phyloP scores from a whole-genome alignment of 116 monocot species.

The Phalaenopsis hybrid region DNA sequence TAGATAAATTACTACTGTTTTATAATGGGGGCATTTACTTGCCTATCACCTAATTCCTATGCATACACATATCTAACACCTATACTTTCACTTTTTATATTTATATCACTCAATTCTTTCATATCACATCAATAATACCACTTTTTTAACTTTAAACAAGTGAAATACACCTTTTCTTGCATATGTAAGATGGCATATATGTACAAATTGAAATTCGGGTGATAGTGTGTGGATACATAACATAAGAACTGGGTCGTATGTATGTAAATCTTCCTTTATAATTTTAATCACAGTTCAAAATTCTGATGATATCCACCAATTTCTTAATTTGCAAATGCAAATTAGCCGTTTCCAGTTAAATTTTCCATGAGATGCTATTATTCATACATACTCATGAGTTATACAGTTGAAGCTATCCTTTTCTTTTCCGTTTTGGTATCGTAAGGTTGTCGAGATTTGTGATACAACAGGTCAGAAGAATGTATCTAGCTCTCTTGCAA shows the following conservation, averaged over 20 bases:
- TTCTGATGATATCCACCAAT: background rate
- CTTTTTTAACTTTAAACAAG: too few relatives aligned
- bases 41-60: too few relatives aligned
- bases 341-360: background rate
- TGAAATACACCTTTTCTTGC: too few relatives aligned
- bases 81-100: too few relatives aligned
- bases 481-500: constrained; percentile 11
- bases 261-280: too few relatives aligned
- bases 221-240: too few relatives aligned
- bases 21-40: background rate
- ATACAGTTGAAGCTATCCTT: background rate
- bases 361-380: background rate
- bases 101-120: too few relatives aligned
- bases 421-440: constrained; percentile 1
- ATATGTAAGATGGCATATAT: too few relatives aligned
- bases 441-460: constrained; percentile 14
- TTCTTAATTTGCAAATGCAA: background rate
- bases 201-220: too few relatives aligned
- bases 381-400: background rate
- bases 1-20: background rate
- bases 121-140: too few relatives aligned
- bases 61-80: too few relatives aligned
- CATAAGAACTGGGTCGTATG: too few relatives aligned
- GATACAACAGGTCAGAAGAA: constrained; percentile 8
- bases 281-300: background rate